Evolutionary conservation across 2,329 filamentous ascomycete species (phyloP).

Genomic region (Dryadomyces quercus-mongolicae): DNA sequence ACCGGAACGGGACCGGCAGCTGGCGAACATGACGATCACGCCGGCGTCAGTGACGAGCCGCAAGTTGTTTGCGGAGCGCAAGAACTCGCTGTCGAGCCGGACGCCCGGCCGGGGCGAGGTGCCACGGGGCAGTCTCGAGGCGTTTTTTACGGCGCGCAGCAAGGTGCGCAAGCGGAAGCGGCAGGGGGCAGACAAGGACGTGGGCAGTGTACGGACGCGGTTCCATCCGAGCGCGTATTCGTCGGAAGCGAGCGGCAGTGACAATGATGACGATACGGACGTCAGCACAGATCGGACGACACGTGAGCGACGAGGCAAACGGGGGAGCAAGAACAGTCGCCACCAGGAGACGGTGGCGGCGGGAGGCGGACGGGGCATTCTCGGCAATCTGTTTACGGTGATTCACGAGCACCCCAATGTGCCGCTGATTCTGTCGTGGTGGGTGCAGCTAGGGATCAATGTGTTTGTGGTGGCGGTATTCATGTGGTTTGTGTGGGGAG

Average conservation of each 20-base stretch:
- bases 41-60: slow-evolving; percentile 27
- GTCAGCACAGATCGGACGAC: slow-evolving; percentile 10
- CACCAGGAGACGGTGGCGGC: not conserved
- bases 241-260: slow-evolving; percentile 24
- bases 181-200: slow-evolving; percentile 36
- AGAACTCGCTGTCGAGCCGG: slow-evolving; percentile 17
- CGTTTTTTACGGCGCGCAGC: slow-evolving; percentile 24
- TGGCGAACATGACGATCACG: slow-evolving; percentile 31
- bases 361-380: slow-evolving; percentile 18
- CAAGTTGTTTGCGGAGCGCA: slow-evolving; percentile 7
- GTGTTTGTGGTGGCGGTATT: slow-evolving; percentile 41
- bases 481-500: slow-evolving; percentile 56
- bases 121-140: slow-evolving; percentile 29
- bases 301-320: slow-evolving; percentile 12
- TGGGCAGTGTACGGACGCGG: slow-evolving; percentile 35
- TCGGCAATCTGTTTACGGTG: slow-evolving; percentile 33
- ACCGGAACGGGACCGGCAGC: slow-evolving; percentile 31
- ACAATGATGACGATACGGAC: slow-evolving; percentile 21
- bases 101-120: slow-evolving; percentile 55
- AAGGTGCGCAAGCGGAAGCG: slow-evolving; percentile 43
- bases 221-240: slow-evolving; percentile 33
- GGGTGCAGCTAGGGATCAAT: slow-evolving; percentile 52
- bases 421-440: slow-evolving; percentile 46
- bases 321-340: slow-evolving; percentile 4
- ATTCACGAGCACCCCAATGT: slow-evolving; percentile 46